phyloP scores from a whole-genome alignment of 2,329 filamentous ascomycete species.

The Trichoderma sp. region DNA sequence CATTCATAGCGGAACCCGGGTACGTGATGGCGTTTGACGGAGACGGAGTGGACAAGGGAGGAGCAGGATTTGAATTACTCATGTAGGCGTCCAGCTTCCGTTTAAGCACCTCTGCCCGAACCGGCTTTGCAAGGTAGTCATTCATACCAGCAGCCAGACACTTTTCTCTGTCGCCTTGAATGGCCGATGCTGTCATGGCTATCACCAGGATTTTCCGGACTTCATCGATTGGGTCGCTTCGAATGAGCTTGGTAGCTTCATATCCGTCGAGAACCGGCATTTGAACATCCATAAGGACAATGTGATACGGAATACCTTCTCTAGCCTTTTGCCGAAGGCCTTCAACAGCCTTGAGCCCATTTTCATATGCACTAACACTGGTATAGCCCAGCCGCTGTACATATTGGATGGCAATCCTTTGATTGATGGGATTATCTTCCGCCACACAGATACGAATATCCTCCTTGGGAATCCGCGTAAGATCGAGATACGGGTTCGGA shows the following conservation, averaged over 20 bases:
- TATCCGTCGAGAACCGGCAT: slow-evolving; percentile 95
- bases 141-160: slow-evolving; percentile 97
- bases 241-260: slow-evolving; percentile 81
- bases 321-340: slow-evolving; percentile 73
- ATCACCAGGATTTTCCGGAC: slow-evolving; percentile 89
- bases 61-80: slow-evolving; percentile 30
- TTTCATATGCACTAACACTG: slow-evolving; percentile 81
- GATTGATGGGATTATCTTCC: slow-evolving; percentile 93
- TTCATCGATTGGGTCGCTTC: slow-evolving; percentile 71
- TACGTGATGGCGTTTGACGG: slow-evolving; percentile 15
- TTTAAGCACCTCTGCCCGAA: slow-evolving; percentile 84
- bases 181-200: slow-evolving; percentile 94
- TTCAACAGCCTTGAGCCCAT: slow-evolving; percentile 85
- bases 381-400: slow-evolving; percentile 82
- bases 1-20: slow-evolving; percentile 9
- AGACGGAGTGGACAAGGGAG: slow-evolving; percentile 7
- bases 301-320: slow-evolving; percentile 77
- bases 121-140: slow-evolving; percentile 93
- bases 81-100: slow-evolving; percentile 71
- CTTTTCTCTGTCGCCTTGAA: slow-evolving; percentile 91
- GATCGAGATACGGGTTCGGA: slow-evolving; percentile 58
- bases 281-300: slow-evolving; percentile 94
- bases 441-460: slow-evolving; percentile 88
- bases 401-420: slow-evolving; percentile 90
- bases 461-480: slow-evolving; percentile 73